phyloP scores from a whole-genome alignment of 352 stramenopile species.

The Globisporangium irregulare region DNA sequence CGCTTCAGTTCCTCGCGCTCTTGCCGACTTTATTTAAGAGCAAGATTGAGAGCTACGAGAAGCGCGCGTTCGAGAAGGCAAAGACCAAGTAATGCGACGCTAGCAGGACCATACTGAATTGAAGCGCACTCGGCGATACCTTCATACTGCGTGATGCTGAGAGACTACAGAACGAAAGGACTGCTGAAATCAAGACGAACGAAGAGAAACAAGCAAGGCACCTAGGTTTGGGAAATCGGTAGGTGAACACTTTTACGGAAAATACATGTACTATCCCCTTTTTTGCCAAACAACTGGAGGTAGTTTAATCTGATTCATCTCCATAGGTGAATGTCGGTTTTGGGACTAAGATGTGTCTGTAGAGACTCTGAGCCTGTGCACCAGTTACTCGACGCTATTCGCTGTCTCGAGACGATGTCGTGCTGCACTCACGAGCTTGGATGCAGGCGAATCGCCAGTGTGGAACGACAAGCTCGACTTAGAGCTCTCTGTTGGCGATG shows the following conservation, averaged over 20 bases:
- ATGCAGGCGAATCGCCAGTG: slow-evolving; percentile 23
- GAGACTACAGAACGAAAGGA: neutral
- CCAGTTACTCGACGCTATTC: no score
- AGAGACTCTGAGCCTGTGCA: no score
- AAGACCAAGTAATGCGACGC: slow-evolving; percentile 28
- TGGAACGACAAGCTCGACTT: slow-evolving; percentile 25
- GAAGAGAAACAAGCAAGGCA: neutral
- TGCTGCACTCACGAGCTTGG: slow-evolving; percentile 36
- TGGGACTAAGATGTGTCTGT: no score
- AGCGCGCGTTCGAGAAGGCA: slow-evolving; percentile 65
- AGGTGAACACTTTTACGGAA: neutral
- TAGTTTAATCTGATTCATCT: neutral
- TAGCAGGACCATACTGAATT: neutral
- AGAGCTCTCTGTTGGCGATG: slow-evolving; percentile 11
- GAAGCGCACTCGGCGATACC: neutral
- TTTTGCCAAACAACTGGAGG: neutral
- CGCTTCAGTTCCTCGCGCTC: slow-evolving; percentile 81
- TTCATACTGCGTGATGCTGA: neutral
- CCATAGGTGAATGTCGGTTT: neutral
- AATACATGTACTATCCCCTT: neutral
- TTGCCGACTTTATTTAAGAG: slow-evolving; percentile 84
- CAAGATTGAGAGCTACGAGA: slow-evolving; percentile 84
- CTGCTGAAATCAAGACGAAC: neutral
- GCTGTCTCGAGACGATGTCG: slow-evolving; percentile 31
- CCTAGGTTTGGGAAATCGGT: neutral